These are phyloP conservation scores for Ophiostoma himal-ulmi DNA, from an alignment of 2,329 filamentous ascomycete genomes.

Conservation along the genomic window DNA sequence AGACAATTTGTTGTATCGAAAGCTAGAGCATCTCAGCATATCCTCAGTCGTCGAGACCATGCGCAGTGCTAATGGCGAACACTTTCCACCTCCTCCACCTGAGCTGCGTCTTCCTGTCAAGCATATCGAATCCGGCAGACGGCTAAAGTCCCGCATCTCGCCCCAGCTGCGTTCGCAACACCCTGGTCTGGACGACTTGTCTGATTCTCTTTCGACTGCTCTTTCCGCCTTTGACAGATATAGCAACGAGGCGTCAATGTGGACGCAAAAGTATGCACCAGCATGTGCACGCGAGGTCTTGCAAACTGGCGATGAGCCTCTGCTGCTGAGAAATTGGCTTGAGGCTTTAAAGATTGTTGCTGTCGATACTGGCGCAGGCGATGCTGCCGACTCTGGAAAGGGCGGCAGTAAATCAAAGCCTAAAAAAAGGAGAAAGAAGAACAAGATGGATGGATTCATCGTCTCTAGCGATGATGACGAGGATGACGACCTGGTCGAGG, in stretches of 20 bases:
- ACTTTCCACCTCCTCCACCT: conserved; percentile 41
- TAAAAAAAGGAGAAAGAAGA: conserved; percentile 60
- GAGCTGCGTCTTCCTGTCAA: conserved; percentile 51
- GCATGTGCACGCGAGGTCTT: conserved; percentile 63
- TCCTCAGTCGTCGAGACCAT: conserved; percentile 33
- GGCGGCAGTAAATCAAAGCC: conserved; percentile 29
- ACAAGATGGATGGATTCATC: conserved; percentile 74
- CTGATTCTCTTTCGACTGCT: conserved; percentile 51
- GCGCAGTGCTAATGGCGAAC: conserved; percentile 35
- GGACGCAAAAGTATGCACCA: conserved; percentile 84
- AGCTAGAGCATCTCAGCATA: conserved; percentile 38
- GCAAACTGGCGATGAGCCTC: conserved; percentile 64
- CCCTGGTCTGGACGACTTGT: conserved; percentile 38
- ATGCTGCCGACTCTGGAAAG: conserved; percentile 33
- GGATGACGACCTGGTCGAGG: conserved; percentile 59
- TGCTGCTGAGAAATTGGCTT: conserved; percentile 75
- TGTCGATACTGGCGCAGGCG: conserved; percentile 57
- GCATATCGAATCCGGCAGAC: conserved; percentile 53
- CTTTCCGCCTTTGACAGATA: conserved; percentile 77
- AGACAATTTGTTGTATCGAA: conserved; percentile 41
- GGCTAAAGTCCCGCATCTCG: conserved; percentile 46
- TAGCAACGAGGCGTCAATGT: conserved; percentile 64
- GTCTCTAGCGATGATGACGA: conserved; percentile 77
- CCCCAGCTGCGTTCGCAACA: conserved; percentile 39
- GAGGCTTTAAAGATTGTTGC: conserved; percentile 67